Conservation (phyloP, 2,329 filamentous ascomycete species). For the Aureobasidium namibiae region DNA sequence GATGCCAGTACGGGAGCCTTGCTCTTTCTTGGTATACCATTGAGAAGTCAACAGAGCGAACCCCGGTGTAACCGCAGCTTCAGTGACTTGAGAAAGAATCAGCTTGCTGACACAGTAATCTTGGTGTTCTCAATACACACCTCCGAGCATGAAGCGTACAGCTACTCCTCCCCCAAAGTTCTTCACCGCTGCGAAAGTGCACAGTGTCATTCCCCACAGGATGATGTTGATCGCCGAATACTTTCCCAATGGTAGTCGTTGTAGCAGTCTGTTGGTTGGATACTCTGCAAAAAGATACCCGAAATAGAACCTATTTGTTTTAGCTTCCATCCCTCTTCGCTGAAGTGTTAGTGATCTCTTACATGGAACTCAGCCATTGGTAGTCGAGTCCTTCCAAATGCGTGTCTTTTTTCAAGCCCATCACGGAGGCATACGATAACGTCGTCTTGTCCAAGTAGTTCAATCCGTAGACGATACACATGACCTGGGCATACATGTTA, state of each 20-base stretch:
- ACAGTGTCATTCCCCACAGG: slow-evolving; percentile 53
- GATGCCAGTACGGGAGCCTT: slow-evolving; percentile 53
- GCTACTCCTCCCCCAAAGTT: slow-evolving; percentile 55
- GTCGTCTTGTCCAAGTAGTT: slow-evolving; percentile 55
- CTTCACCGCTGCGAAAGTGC: slow-evolving; percentile 54
- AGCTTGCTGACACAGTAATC: neutral
- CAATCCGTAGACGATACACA: slow-evolving; percentile 50
- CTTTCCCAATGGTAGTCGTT: slow-evolving; percentile 56
- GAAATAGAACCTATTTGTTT: slow-evolving; percentile 39
- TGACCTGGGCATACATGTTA: slow-evolving; percentile 30
- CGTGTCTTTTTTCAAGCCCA: slow-evolving; percentile 39
- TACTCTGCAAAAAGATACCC: slow-evolving; percentile 55
- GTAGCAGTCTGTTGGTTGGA: slow-evolving; percentile 56
- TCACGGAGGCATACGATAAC: slow-evolving; percentile 44
- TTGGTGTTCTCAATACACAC: slow-evolving; percentile 23
- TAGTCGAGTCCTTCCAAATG: slow-evolving; percentile 38
- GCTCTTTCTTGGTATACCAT: slow-evolving; percentile 66
- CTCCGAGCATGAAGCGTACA: slow-evolving; percentile 58
- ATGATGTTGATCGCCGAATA: slow-evolving; percentile 58
- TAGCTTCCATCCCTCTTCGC: neutral
- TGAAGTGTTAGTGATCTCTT: neutral
- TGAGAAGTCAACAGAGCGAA: slow-evolving; percentile 56
- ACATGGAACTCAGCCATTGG: slow-evolving; percentile 34
- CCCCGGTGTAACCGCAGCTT: slow-evolving; percentile 60
- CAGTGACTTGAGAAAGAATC: slow-evolving; percentile 35